Conservation (phyloP, 495 filamentous ascomycete genomes). For the Penicillium chermesinum region DNA sequence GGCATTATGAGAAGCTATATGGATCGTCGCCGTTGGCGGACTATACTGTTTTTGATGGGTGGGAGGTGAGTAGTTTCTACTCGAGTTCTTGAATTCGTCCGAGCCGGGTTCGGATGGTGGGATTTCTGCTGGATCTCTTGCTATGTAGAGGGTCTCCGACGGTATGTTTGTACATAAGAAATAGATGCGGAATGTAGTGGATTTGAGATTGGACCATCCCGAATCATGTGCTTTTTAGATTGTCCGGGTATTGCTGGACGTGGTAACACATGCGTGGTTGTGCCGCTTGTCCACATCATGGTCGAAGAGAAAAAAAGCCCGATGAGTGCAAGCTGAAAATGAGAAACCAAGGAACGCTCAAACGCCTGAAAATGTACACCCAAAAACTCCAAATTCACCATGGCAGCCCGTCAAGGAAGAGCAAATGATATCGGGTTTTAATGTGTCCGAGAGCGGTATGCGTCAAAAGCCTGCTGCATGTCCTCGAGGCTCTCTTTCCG, state of each 20-base stretch:
- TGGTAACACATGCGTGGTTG: too few relatives aligned
- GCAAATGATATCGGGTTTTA: neutral
- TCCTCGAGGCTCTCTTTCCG: slow-evolving; percentile 51
- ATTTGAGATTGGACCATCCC: neutral
- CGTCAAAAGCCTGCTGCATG: slow-evolving; percentile 51
- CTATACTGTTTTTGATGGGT: slow-evolving; percentile 20
- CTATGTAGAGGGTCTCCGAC: too few relatives aligned
- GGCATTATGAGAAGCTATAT: slow-evolving; percentile 9
- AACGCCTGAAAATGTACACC: neutral
- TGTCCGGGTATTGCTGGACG: too few relatives aligned
- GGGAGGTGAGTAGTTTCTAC: slow-evolving; percentile 18
- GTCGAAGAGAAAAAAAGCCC: too few relatives aligned
- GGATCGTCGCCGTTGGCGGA: slow-evolving; percentile 15
- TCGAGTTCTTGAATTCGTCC: slow-evolving; percentile 9
- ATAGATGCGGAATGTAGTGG: neutral
- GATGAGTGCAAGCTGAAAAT: too few relatives aligned
- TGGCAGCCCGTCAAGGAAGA: neutral
- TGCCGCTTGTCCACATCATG: too few relatives aligned
- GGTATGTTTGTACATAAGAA: neutral
- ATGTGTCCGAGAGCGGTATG: neutral
- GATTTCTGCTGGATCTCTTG: neutral
- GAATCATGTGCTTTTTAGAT: neutral
- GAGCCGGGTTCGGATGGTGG: too few relatives aligned
- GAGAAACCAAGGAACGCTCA: too few relatives aligned
- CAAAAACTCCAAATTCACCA: too few relatives aligned